Evolutionary conservation across 345 rosid genomes (phyloP), one percentile per base, ranked within the genome.

Genomic region (Pseudoturritis turrita): DNA sequence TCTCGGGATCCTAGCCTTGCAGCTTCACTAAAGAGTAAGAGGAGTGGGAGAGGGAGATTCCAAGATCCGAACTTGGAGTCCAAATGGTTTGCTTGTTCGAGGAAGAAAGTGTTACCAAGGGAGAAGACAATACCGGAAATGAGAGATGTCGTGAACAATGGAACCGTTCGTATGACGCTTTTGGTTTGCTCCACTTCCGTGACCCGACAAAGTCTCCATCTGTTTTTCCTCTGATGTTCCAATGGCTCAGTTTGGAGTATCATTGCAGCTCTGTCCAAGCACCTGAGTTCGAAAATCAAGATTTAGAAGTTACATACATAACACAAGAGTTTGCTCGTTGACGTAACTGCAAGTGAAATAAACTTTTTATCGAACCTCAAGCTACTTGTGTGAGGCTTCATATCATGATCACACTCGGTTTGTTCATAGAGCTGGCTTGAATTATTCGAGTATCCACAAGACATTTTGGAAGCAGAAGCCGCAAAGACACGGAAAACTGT

Each of bases 181-280:
- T 80, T 78, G 2, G 79, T 77, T 73, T 68, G 78, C 60, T 83
- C 82, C 26, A 83, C 80, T 75, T 80, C 82, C 13, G 78, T 78
- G 3, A 80, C 79, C 18, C 74, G 63, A 67, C 86, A 83, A 10
- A 82, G 85, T 63, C 33, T 78, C 84, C 86, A 83, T 50, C 70
- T 73, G 43, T 78, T 75, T 57, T 44, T 45, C 61, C 39, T 74
- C 49, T 80, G 79, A 25, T 75, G 52, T 19, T 72, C 75, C 29
- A 65, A 28, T 1, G 80, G 10, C 73, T 65, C 67, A 10, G 56
- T 58, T 65, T 68, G 80, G n/a, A 77, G 41, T 37, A 72, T 39
- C 54, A 72, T 75, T 14, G 77, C 80, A 68, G 86, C 86, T 41
- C 70, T 78, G 70, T 80, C 86, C 8, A 80, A 37, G 46, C 17